A percentile compares a stretch with the other conserved stretches of the same genome.
Evolutionary conservation across 306 rosid genomes (phyloP).

Genomic region (Erythrophleum fordii): DNA sequence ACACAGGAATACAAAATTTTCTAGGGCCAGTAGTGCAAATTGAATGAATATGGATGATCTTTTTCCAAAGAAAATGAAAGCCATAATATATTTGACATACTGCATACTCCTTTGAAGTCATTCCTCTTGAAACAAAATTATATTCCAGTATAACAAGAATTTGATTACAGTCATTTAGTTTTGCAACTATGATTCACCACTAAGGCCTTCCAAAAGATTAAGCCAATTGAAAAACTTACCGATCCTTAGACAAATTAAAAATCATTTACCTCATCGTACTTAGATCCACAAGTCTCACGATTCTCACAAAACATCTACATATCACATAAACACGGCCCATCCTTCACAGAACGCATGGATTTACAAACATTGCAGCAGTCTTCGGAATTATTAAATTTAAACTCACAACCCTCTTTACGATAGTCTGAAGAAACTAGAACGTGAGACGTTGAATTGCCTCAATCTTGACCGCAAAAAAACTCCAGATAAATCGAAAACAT

Average conservation of each 20-base stretch:
- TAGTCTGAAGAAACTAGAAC: no score
- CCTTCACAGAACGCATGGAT: conserved; percentile 79
- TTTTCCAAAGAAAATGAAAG: background rate
- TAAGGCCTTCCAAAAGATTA: background rate
- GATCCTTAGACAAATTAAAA: conserved; percentile 21
- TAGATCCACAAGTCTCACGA: conserved; percentile 70
- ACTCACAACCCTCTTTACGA: conserved; percentile 95
- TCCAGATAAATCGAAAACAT: no score
- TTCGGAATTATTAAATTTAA: conserved; percentile 71
- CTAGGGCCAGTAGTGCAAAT: background rate
- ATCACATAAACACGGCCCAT: conserved; percentile 93
- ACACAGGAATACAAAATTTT: background rate
- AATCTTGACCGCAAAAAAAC: no score
- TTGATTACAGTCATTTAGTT: background rate
- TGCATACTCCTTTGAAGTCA: background rate
- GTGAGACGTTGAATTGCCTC: no score
- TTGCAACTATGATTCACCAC: background rate
- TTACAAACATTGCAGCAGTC: conserved; percentile 87
- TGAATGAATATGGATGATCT: conserved; percentile 7
- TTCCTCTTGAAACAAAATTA: conserved; percentile 29
- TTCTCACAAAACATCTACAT: conserved; percentile 88
- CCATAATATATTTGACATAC: background rate
- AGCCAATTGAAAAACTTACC: conserved; percentile 8
- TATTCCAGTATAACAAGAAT: conserved; percentile 1
- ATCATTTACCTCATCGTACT: conserved; percentile 76